Evolutionary conservation across 2,329 filamentous ascomycete species (phyloP), one percentile per base, ranked within the genome.

Genomic region (Podosphaera fusca): DNA sequence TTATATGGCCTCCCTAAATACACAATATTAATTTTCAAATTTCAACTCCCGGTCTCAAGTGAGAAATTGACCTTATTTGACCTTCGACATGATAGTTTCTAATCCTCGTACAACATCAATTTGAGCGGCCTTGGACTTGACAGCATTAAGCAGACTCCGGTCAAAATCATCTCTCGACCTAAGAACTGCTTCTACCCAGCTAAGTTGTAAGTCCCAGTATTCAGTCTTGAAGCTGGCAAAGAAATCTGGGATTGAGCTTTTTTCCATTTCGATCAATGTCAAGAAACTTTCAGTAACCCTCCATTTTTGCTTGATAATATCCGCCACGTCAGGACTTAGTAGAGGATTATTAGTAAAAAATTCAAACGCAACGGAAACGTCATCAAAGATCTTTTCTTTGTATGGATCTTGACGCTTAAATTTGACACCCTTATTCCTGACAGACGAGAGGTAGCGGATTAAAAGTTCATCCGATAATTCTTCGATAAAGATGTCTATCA

Each of bases 81-180:
- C 80, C 71, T 87, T 90, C 60, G 85, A 82, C 90, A 98, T 95
- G 60, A 98, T 86, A 2, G 92, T 96, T 71, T 96, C 90, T 21
- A 79, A 71, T 0, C 87, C 89, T 60, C 88, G 78, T 60, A 85
- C 82, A 1, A 89, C 81, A 59, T 85, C 82, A 63, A 94, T 78
- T 69, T 87, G 85, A 6, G 87, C 89, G n/a, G 89, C 90, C 67
- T 82, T 80, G 2, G 81, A 81, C 74, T 96, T 96, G 54, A 96
- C 84, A 21, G 80, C 78, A 66, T 87, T 92, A 61, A 96, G 70
- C 85, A 96, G 87, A 59, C 79, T 78, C 63, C 90, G 76, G 69
- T 96, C 92, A 71, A 94, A 96, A 72, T 98, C 92, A 69, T 98
- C 92, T 63, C 94, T 76, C 1, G 81, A 76, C 62, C 89, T 78